phyloP scores from a whole-genome alignment of 768 basidiomycete species.

The Zangia roseola region DNA sequence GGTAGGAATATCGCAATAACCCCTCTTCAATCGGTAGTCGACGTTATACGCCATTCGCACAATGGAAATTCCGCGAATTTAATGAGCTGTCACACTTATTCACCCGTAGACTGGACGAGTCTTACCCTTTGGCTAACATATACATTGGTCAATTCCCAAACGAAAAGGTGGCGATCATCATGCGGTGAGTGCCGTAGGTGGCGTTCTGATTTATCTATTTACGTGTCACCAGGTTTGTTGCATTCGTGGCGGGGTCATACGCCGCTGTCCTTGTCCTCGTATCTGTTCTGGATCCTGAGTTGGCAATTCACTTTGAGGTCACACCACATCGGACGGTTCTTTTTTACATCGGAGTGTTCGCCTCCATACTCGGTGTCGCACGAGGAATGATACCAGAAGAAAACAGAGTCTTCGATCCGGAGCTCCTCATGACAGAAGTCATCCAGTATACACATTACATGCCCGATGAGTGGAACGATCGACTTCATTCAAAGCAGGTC shows the following conservation, averaged over 20 bases:
- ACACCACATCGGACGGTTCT: conserved; percentile 89
- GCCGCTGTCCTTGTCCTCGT: conserved; percentile 92
- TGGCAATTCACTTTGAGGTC: conserved; percentile 92
- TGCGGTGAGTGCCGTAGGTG: conserved; percentile 59
- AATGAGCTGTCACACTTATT: conserved; percentile 97
- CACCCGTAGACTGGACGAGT: conserved; percentile 78
- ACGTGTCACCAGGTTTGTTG: conserved; percentile 69
- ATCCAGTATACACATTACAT: conserved; percentile 95
- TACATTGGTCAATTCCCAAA: conserved; percentile 99
- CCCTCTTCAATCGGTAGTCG: conserved; percentile 93
- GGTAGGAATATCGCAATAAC: conserved; percentile 97
- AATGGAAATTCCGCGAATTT: conserved; percentile 99
- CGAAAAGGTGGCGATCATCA: conserved; percentile 83
- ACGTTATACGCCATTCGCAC: conserved; percentile 90
- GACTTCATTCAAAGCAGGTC: conserved; percentile 87
- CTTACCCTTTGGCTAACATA: conserved; percentile 86
- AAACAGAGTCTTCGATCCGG: conserved; percentile 91
- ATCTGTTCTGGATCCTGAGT: conserved; percentile 90
- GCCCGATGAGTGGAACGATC: conserved; percentile 88
- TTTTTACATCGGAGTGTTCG: conserved; percentile 90
- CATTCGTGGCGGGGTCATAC: conserved; percentile 95
- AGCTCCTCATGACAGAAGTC: conserved; percentile 88
- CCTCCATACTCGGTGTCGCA: conserved; percentile 83
- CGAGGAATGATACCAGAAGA: conserved; percentile 96
- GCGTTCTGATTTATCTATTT: neutral